These are phyloP conservation scores for Aspergillus latus DNA, from an alignment of 2,329 filamentous ascomycete species.

Conservation along the genomic window DNA sequence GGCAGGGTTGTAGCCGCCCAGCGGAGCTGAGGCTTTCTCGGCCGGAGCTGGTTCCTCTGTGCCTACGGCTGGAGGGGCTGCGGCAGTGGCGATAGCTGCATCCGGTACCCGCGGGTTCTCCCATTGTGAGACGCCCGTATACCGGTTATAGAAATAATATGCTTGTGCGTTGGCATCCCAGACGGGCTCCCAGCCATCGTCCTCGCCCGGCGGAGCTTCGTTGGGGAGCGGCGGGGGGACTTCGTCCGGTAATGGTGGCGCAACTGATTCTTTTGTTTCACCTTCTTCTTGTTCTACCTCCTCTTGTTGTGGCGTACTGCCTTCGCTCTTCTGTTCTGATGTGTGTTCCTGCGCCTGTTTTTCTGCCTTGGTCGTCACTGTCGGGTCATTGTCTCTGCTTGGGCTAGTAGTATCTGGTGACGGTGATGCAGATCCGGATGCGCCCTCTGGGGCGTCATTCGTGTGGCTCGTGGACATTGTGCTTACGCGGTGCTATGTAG, in stretches of 20 bases:
- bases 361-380: not conserved
- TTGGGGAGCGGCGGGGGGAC: slow-evolving; percentile 53
- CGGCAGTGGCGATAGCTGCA: slow-evolving; percentile 23
- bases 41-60: slow-evolving; percentile 27
- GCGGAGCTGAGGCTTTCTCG: slow-evolving; percentile 44
- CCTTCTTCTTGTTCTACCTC: slow-evolving; percentile 17
- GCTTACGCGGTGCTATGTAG: not conserved
- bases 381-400: slow-evolving; percentile 1
- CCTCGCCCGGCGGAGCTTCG: slow-evolving; percentile 52
- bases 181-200: slow-evolving; percentile 76
- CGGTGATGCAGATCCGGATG: not conserved
- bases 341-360: not conserved
- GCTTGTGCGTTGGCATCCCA: slow-evolving; percentile 69
- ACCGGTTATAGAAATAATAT: slow-evolving; percentile 84
- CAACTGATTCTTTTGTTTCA: slow-evolving; percentile 20
- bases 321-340: not conserved
- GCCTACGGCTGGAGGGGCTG: slow-evolving; percentile 15
- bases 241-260: slow-evolving; percentile 44
- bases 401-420: not conserved
- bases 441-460: not conserved
- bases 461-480: slow-evolving; percentile 1
- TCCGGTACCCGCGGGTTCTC: slow-evolving; percentile 76
- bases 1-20: slow-evolving; percentile 85
- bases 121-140: slow-evolving; percentile 75
- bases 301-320: not conserved